Evolutionary conservation across 306 rosid genomes (phyloP).

Genomic region (Rosa persica): DNA sequence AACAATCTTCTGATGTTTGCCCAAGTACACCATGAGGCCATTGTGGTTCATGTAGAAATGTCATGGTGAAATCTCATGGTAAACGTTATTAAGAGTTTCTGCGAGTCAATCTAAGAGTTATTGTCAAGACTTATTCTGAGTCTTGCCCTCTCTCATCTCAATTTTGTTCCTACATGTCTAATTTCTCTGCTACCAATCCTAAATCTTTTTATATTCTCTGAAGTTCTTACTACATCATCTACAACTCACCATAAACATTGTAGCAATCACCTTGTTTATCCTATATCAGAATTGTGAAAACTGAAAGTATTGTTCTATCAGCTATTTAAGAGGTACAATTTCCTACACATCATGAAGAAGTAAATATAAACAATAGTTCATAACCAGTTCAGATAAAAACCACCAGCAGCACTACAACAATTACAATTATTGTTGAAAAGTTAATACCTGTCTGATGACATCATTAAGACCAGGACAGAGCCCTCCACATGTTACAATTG

Average conservation of each 20-base stretch:
- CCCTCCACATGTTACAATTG: constrained; percentile 97
- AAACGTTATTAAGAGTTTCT: background rate
- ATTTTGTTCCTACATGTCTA: background rate
- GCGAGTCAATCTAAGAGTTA: background rate
- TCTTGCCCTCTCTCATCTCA: background rate
- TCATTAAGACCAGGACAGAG: constrained; percentile 99
- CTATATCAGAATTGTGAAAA: background rate
- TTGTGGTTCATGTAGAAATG: background rate
- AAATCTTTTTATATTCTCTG: background rate
- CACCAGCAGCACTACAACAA: too few species aligned
- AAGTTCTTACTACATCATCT: background rate
- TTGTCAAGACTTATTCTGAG: background rate
- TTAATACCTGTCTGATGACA: constrained; percentile 91
- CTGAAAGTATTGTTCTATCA: background rate
- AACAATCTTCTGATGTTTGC: background rate
- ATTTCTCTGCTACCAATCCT: background rate
- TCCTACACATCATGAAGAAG: background rate
- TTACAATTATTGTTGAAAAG: background rate
- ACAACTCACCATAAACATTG: background rate
- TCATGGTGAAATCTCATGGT: background rate
- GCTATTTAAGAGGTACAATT: background rate
- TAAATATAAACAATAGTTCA: background rate
- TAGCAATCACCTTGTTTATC: background rate
- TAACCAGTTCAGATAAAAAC: background rate
- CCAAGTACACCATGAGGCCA: background rate